phyloP scores from a whole-genome alignment of 2,329 filamentous ascomycete genomes.

The Aaosphaeria arxii region DNA sequence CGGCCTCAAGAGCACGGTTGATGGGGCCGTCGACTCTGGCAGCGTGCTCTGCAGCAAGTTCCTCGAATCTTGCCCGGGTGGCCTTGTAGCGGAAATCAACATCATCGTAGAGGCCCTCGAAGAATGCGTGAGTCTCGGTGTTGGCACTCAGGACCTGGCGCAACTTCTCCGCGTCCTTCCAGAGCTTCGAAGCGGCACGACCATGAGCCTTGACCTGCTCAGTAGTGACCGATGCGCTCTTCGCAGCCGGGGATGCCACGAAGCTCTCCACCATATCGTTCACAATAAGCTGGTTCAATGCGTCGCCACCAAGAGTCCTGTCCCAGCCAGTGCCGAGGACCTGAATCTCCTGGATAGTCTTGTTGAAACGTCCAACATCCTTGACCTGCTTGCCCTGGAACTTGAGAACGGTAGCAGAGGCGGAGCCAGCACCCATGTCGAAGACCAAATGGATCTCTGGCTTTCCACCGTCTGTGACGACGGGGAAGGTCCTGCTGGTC shows the following conservation, averaged over 20 bases:
- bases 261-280: slow-evolving; percentile 86
- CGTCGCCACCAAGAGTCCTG: slow-evolving; percentile 81
- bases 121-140: slow-evolving; percentile 71
- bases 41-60: slow-evolving; percentile 66
- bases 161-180: slow-evolving; percentile 84
- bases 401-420: slow-evolving; percentile 82
- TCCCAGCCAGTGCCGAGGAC: slow-evolving; percentile 88
- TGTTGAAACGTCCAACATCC: slow-evolving; percentile 89
- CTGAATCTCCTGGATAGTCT: slow-evolving; percentile 93
- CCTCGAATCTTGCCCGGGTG: slow-evolving; percentile 75
- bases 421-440: slow-evolving; percentile 96
- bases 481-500: slow-evolving; percentile 82
- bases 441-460: slow-evolving; percentile 92
- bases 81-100: slow-evolving; percentile 93
- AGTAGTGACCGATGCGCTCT: slow-evolving; percentile 61
- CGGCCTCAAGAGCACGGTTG: slow-evolving; percentile 68
- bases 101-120: slow-evolving; percentile 89
- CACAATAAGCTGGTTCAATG: slow-evolving; percentile 82
- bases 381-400: slow-evolving; percentile 90
- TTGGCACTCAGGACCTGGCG: slow-evolving; percentile 94
- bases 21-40: slow-evolving; percentile 68
- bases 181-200: slow-evolving; percentile 82
- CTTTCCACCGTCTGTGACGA: slow-evolving; percentile 76
- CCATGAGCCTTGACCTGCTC: slow-evolving; percentile 71
- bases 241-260: slow-evolving; percentile 60